A percentile compares a stretch with the other conserved stretches of the same genome.
Evolutionary conservation across 345 rosid genomes (phyloP).

Genomic region (Bruguiera parviflora): DNA sequence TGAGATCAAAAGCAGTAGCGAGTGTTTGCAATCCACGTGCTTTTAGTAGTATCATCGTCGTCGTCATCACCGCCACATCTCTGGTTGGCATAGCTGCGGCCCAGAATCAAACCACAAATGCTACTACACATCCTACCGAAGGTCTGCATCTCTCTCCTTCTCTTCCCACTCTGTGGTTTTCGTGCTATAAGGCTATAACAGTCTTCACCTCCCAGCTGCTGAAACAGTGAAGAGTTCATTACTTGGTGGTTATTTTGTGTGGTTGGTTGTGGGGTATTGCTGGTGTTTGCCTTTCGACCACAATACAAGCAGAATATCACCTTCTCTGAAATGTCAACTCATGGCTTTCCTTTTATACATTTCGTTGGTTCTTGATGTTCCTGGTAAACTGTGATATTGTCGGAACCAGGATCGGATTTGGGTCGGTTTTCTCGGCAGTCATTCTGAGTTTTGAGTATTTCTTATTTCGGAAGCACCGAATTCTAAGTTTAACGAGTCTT

Average conservation of each 20-base stretch:
- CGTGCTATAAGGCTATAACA: background rate
- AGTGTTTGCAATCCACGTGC: background rate
- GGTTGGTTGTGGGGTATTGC: background rate
- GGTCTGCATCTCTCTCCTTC: background rate
- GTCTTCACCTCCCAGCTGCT: background rate
- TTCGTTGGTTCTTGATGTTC: too few relatives aligned
- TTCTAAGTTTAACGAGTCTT: background rate
- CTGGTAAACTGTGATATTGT: too few relatives aligned
- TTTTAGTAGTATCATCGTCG: background rate
- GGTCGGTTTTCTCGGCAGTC: too few relatives aligned
- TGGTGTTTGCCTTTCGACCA: too few relatives aligned
- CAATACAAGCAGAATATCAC: too few relatives aligned
- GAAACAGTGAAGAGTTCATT: too few relatives aligned
- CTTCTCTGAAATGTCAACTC: too few relatives aligned
- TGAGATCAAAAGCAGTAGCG: background rate
- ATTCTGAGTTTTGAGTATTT: too few relatives aligned
- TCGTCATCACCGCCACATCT: too few relatives aligned
- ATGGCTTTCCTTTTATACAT: too few relatives aligned
- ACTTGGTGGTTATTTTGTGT: background rate
- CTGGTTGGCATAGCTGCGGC: conserved; percentile 9
- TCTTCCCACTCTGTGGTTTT: background rate
- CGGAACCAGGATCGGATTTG: too few relatives aligned
- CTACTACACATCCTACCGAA: conserved; percentile 20
- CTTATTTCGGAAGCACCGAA: too few relatives aligned
- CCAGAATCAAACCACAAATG: conserved; percentile 17